These are phyloP conservation scores for Globisporangium perplexum DNA, from an alignment of 352 stramenopile genomes.

Conservation along the genomic window DNA sequence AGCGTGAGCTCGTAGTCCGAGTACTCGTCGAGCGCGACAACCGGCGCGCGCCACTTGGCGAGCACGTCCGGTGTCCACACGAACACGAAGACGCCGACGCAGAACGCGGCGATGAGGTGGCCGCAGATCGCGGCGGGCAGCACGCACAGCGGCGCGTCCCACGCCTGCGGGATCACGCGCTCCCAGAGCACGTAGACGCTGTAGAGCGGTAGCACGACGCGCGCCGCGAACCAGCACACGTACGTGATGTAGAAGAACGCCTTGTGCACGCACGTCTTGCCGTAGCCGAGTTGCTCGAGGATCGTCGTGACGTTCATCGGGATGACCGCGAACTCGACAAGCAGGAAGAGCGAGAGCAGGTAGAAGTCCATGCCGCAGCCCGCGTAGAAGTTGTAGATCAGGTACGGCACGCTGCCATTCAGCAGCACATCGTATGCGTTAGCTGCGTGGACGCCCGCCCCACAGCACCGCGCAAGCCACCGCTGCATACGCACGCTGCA, in stretches of 20 bases:
- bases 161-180: constrained; percentile 48
- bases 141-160: constrained; percentile 43
- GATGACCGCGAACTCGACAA: constrained; percentile 81
- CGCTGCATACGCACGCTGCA: constrained; percentile 65
- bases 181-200: constrained; percentile 76
- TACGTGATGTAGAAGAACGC: constrained; percentile 76
- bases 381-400: constrained; percentile 78
- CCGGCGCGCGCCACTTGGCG: constrained; percentile 61
- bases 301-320: constrained; percentile 80
- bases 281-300: constrained; percentile 72
- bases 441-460: no score
- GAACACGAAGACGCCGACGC: constrained; percentile 76
- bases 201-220: constrained; percentile 75
- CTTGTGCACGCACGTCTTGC: constrained; percentile 46
- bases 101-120: constrained; percentile 79
- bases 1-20: constrained; percentile 73
- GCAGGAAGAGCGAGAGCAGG: constrained; percentile 71
- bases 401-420: constrained; percentile 51
- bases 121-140: constrained; percentile 63
- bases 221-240: constrained; percentile 68
- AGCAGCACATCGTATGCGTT: background rate
- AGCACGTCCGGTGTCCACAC: constrained; percentile 79
- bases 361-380: constrained; percentile 75
- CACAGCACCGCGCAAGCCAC: no score
- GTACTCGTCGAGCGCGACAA: constrained; percentile 71